These are phyloP conservation scores for Leccinum cinnamomeum DNA, from an alignment of 1,284 basidiomycete species.

Conservation along the genomic window DNA sequence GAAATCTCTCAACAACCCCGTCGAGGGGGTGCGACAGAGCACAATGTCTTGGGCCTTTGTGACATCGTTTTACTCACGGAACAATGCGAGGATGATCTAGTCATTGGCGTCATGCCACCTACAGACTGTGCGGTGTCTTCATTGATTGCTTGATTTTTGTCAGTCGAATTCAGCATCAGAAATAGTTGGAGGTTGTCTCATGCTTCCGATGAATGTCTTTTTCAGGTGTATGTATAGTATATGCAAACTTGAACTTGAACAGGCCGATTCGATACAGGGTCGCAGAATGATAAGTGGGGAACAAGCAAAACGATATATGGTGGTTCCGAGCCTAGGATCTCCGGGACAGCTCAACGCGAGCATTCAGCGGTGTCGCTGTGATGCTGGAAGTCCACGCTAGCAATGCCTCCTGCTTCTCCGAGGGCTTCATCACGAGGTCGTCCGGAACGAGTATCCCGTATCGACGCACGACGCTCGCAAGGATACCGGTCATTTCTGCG, in stretches of 20 bases:
- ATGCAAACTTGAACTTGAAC: constrained; percentile 46
- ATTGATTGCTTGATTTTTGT: background rate
- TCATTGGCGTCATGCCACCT: background rate
- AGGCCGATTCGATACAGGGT: background rate
- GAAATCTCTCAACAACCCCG: constrained; percentile 35
- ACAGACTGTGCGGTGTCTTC: constrained; percentile 39
- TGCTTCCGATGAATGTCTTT: background rate
- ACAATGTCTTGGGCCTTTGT: background rate
- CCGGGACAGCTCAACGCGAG: constrained; percentile 23
- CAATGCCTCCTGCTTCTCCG: constrained; percentile 30
- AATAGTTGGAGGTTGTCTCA: background rate
- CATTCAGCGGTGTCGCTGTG: constrained; percentile 33
- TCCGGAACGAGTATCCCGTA: constrained; percentile 41
- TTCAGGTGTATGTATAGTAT: constrained; percentile 18
- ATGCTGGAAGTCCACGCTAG: constrained; percentile 34
- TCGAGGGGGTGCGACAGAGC: too few relatives aligned
- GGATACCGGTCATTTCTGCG: too few relatives aligned
- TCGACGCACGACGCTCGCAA: too few relatives aligned
- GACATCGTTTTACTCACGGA: too few relatives aligned
- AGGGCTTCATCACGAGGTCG: constrained; percentile 28
- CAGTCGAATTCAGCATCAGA: background rate
- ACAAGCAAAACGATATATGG: background rate
- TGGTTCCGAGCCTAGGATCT: constrained; percentile 8
- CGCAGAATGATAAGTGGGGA: background rate
- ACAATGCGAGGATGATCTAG: too few relatives aligned